Percentiles rank a stretch among this genome's conserved stretches.
Evolutionary conservation across 2,329 filamentous ascomycete species (phyloP).

Genomic region (Phialophora tarda): DNA sequence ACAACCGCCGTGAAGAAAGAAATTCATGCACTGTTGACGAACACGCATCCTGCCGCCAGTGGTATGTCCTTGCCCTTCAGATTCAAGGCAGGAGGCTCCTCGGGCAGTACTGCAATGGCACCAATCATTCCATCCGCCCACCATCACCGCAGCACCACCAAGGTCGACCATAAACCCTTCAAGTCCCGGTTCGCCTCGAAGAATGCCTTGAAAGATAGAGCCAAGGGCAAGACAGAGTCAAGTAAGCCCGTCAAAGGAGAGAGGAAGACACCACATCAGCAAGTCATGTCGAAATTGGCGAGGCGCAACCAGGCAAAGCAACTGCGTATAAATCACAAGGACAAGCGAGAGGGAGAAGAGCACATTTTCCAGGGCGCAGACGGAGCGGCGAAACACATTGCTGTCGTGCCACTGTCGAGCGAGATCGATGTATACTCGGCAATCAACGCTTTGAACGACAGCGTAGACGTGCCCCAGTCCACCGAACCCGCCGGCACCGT

Average conservation of each 20-base stretch:
- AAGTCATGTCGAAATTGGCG: conserved; percentile 96
- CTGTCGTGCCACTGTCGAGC: conserved; percentile 80
- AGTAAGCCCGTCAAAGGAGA: conserved; percentile 66
- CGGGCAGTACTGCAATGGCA: conserved; percentile 72
- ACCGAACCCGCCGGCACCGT: conserved; percentile 63
- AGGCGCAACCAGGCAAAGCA: conserved; percentile 94
- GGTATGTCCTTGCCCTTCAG: conserved; percentile 72
- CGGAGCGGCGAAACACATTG: conserved; percentile 85
- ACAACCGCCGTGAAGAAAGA: not conserved
- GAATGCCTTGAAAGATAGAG: conserved; percentile 78
- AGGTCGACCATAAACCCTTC: conserved; percentile 84
- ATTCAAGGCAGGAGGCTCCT: conserved; percentile 78
- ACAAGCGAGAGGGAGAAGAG: conserved; percentile 77
- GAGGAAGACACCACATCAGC: conserved; percentile 90
- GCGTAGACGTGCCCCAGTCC: conserved; percentile 76
- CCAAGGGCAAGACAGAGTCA: conserved; percentile 81
- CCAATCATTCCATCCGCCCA: conserved; percentile 68
- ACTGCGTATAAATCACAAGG: conserved; percentile 79
- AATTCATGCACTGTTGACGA: conserved; percentile 4
- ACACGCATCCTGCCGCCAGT: not conserved
- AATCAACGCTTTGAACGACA: conserved; percentile 73
- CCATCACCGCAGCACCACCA: conserved; percentile 92
- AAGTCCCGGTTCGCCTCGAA: conserved; percentile 93
- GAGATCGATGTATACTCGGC: conserved; percentile 72
- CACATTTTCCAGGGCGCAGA: conserved; percentile 85